Conservation (phyloP, 331 rosid species). For the Telfairia occidentalis region DNA sequence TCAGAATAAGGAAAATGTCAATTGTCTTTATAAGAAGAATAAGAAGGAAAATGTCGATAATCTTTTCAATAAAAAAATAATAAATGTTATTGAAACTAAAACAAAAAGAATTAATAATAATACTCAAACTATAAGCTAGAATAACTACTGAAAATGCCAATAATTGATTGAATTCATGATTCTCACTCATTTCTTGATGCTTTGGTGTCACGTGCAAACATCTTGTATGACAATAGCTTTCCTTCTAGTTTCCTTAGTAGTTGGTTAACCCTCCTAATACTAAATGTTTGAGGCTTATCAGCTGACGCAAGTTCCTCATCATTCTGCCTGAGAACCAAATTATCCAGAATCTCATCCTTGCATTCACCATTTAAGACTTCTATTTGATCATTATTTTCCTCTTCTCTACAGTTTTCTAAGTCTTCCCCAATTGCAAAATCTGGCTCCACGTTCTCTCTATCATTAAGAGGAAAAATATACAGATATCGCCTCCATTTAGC, state of each 20-base stretch:
- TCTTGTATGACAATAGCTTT: constrained; percentile 70
- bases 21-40: neutral
- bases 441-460: constrained; percentile 31
- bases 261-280: constrained; percentile 51
- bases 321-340: constrained; percentile 5
- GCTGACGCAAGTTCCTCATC: constrained; percentile 25
- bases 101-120: neutral
- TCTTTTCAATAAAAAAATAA: too few relatives aligned
- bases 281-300: constrained; percentile 40
- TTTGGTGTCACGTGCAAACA: constrained; percentile 97
- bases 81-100: neutral
- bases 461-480: constrained; percentile 64
- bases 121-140: neutral
- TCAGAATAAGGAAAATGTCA: neutral
- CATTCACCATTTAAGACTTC: constrained; percentile 14
- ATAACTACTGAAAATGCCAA: neutral
- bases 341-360: constrained; percentile 5
- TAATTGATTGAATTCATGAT: constrained; percentile 10
- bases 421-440: constrained; percentile 25
- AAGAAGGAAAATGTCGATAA: too few relatives aligned
- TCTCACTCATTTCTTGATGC: constrained; percentile 91
- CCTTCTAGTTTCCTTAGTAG: constrained; percentile 74
- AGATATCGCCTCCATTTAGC: constrained; percentile 94
- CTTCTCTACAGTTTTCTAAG: constrained; percentile 17
- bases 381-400: constrained; percentile 15